Percentiles rank a stretch among this genome's conserved stretches.
phyloP scores from a whole-genome alignment of 139 green algal genomes.

The Coelastrella sp. region DNA sequence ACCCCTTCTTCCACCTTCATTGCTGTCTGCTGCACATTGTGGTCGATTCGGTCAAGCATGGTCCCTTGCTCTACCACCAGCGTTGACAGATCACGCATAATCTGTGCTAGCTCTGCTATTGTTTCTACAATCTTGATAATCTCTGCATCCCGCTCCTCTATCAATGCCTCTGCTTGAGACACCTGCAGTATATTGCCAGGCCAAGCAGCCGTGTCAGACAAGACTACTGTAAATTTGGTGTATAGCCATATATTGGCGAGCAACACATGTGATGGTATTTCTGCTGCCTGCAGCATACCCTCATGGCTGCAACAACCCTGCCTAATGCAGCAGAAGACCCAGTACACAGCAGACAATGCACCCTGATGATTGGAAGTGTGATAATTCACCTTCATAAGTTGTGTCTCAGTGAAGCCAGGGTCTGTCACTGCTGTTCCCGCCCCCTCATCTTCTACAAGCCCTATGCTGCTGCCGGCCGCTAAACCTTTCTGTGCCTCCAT shows the following conservation, averaged over 20 bases:
- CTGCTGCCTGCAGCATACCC: too few relatives aligned
- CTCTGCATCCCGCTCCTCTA: constrained; percentile 87
- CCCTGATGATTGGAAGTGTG: neutral
- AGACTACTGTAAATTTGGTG: too few relatives aligned
- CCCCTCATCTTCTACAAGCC: constrained; percentile 54
- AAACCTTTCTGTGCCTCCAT: constrained; percentile 79
- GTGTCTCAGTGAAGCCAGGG: constrained; percentile 86
- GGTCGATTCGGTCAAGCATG: constrained; percentile 90
- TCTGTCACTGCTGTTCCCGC: constrained; percentile 61
- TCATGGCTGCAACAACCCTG: too few relatives aligned
- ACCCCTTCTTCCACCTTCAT: constrained; percentile 86
- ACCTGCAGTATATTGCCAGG: constrained; percentile 12
- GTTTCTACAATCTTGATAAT: constrained; percentile 79
- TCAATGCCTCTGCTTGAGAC: constrained; percentile 57
- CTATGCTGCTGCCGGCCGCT: constrained; percentile 57
- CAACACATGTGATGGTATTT: too few relatives aligned
- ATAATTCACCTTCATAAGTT: constrained; percentile 60
- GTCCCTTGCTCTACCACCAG: constrained; percentile 99
- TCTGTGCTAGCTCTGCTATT: constrained; percentile 77
- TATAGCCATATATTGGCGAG: too few relatives aligned
- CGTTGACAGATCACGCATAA: constrained; percentile 96
- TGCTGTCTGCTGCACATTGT: constrained; percentile 59
- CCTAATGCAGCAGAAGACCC: neutral
- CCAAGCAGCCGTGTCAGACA: neutral
- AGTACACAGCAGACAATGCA: neutral